Evolutionary conservation across 192 early-diverging fungal genomes (phyloP), one percentile per base, ranked within the genome.

Genomic region (Rhizophagus sp.): DNA sequence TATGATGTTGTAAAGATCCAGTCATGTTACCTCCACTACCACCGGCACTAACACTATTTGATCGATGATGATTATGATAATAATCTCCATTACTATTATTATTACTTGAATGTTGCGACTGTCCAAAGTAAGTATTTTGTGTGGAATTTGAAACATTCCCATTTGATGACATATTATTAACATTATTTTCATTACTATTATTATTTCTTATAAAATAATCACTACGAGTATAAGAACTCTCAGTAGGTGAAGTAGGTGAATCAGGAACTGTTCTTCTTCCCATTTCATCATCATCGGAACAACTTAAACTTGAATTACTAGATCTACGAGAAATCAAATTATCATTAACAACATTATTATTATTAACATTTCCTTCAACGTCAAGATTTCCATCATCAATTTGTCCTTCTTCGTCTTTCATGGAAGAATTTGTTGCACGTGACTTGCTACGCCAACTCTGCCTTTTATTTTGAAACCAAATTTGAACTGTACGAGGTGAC

Each of bases 391-490:
- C 41, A 49, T 36, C 17, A 73, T 41, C 44, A 8, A 67, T 25
- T 67, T 34, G 27, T 11, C 34, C 61, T 47, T 76, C 75, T 1
- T 64, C 62, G 15, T 77, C 62, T 9, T 65, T 52, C 8, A 24
- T 17, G 8, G 62, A n/a, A 19, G 57, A 64, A 44, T 12, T 47
- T 13, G 62, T 30, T 0, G 62, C 36, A 25, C 75, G 27, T 25
- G 75, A 36, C 27, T 77, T 77, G 17, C 75, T 77, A 25, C 75
- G 61, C 75, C 75, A 77, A 68, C 90, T 91, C 81, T 97, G 96
- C 44, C 97, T 90, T 81, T 92, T 93, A 88, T 98, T 98, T 83
- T 98, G 97, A 84, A 98, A 98, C 97, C 97, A 98, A 71, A 98
- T 95, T 86, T 98, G 97, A 25, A 98, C 94, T 0, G 94, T 95